Evolutionary conservation across 441 rosid species (phyloP), one percentile per base, ranked within the genome.

Genomic region (Viola pubescens): DNA sequence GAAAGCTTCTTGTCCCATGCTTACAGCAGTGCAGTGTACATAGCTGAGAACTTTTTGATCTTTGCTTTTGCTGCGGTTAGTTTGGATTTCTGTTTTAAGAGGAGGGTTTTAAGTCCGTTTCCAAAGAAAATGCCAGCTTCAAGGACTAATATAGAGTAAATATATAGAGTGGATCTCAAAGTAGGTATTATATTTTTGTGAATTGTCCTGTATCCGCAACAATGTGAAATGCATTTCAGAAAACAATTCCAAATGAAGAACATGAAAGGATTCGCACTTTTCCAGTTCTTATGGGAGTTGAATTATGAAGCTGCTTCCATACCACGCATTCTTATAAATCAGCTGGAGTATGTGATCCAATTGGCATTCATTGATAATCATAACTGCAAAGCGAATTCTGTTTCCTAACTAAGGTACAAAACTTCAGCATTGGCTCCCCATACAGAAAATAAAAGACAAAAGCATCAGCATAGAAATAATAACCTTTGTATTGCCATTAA

Each of bases 1-100:
- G 88, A 52, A 64, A 87, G 95, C 80, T 64, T 84, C 62, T 37
- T 64, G 65, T 75, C 85, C 6, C 94, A 82, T 65, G 82, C 81
- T 42, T 63, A 69, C 44, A 78, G 77, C 62, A 88, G 88, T 38
- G 85, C 81, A 4, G 59, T 81, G 47, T 72, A 65, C 44, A 80
- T 87, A 14, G 76, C 95, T 0, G 87, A 87, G 75, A 82, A 83
- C 73, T 73, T 87, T 14, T 50, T 85, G 55, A 73, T 91, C 53
- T 91, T 91, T 62, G 63, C 70, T 49, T 91, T 85, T 66, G 91
- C 91, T 57, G 85, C 91, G 38, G 64, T 89, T 49, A 75, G 71
- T 65, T 74, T 89, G 66, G 94, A 89, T 82, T 81, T 81, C 47
- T 85, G 89, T 74, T 82, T 88, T 58, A 87, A 85, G 75, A 71